phyloP scores from a whole-genome alignment of 2,329 filamentous ascomycete genomes.

The Parastagonospora nodorum region DNA sequence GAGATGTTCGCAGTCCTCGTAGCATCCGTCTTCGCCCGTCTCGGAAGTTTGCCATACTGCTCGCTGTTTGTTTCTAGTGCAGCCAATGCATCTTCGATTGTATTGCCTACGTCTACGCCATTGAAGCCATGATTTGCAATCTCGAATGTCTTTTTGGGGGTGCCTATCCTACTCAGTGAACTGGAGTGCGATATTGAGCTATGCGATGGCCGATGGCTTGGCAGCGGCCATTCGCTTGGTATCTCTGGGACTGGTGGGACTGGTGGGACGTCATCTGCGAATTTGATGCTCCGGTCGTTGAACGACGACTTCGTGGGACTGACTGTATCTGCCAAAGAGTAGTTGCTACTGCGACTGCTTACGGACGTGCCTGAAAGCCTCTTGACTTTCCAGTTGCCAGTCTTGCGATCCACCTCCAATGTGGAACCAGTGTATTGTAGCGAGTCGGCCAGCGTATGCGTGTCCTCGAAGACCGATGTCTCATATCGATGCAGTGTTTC shows the following conservation, averaged over 20 bases:
- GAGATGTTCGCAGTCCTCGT: background rate
- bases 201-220: constrained; percentile 19
- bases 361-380: constrained; percentile 25
- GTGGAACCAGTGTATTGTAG: constrained; percentile 37
- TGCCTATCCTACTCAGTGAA: constrained; percentile 7
- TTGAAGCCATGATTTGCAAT: constrained; percentile 23
- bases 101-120: constrained; percentile 19
- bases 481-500: constrained; percentile 37
- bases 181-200: constrained; percentile 15
- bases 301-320: constrained; percentile 19
- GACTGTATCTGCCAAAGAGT: constrained; percentile 4
- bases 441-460: constrained; percentile 40
- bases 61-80: constrained; percentile 26
- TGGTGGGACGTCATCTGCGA: constrained; percentile 25
- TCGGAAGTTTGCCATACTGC: constrained; percentile 2
- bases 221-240: constrained; percentile 32
- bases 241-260: constrained; percentile 36
- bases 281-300: constrained; percentile 20
- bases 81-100: constrained; percentile 23
- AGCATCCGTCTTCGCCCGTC: background rate
- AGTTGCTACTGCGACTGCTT: constrained; percentile 14
- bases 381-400: constrained; percentile 41
- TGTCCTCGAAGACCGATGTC: constrained; percentile 37
- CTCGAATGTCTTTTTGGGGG: constrained; percentile 17
- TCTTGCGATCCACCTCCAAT: constrained; percentile 38